Percentiles rank a stretch among this genome's conserved stretches.
These are phyloP conservation scores for Aspergillus phoenicis DNA, from an alignment of 2,329 filamentous ascomycete species.

Conservation along the genomic window DNA sequence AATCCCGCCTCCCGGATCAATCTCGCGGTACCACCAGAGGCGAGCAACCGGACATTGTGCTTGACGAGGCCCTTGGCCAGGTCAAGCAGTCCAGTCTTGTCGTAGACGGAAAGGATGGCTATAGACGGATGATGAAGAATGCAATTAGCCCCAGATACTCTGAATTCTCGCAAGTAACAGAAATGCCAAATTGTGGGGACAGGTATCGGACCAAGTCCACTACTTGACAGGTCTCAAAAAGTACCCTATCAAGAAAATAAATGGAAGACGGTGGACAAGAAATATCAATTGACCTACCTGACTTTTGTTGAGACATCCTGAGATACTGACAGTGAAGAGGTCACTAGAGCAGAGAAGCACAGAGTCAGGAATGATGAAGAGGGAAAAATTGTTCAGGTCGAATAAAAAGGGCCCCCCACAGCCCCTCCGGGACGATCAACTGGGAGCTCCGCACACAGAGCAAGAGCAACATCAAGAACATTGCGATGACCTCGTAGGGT, in stretches of 20 bases:
- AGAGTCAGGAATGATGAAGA: conserved; percentile 11
- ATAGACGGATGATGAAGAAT: conserved; percentile 4
- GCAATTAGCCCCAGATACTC: conserved; percentile 14
- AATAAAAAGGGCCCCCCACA: conserved; percentile 14
- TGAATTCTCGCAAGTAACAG: conserved; percentile 13
- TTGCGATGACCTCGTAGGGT: neutral
- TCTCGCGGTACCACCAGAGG: conserved; percentile 91
- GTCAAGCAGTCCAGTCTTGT: conserved; percentile 95
- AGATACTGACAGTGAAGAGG: conserved; percentile 23
- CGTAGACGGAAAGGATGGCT: conserved; percentile 96
- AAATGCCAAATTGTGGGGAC: conserved; percentile 21
- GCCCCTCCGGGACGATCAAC: conserved; percentile 5
- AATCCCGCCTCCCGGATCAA: conserved; percentile 97
- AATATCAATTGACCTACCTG: conserved; percentile 33
- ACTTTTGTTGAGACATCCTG: conserved; percentile 46
- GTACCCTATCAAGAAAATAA: conserved; percentile 14
- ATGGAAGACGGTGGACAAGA: conserved; percentile 15
- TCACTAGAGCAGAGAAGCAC: conserved; percentile 24
- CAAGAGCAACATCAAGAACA: neutral
- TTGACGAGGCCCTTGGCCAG: conserved; percentile 86
- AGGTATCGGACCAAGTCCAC: conserved; percentile 17
- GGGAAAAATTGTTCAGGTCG: conserved; percentile 12
- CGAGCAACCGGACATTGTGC: conserved; percentile 88
- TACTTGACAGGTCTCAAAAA: conserved; percentile 20
- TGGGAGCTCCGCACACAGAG: conserved; percentile 8